These are phyloP conservation scores for Mesostigma viride DNA, from an alignment of 139 green algal species.

Conservation along the genomic window DNA sequence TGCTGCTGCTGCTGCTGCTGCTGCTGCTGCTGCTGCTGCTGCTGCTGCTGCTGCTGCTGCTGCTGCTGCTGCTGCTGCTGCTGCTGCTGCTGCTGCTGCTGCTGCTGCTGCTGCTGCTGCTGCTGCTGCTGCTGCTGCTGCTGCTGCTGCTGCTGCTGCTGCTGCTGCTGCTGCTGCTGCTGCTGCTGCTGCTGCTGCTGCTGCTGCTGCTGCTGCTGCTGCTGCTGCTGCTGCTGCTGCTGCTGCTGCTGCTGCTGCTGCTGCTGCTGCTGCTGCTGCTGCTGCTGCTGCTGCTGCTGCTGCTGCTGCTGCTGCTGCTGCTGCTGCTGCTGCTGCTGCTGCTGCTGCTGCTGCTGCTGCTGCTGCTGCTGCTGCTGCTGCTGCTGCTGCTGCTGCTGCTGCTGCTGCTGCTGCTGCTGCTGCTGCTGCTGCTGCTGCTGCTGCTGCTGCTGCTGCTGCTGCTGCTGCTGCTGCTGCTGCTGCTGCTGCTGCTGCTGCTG, in stretches of 20 bases:
- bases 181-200: neutral
- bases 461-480: neutral
- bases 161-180: neutral
- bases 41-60: neutral
- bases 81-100: neutral
- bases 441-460: neutral
- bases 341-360: neutral
- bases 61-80: neutral
- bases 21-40: neutral
- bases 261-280: neutral
- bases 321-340: neutral
- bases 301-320: neutral
- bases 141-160: neutral
- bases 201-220: neutral
- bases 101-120: neutral
- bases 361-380: neutral
- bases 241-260: neutral
- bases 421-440: neutral
- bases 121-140: neutral
- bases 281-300: neutral
- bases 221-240: neutral
- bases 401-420: neutral
- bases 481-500: neutral
- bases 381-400: neutral
- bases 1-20: neutral